Conservation (phyloP, 2,329 filamentous ascomycete genomes). For the Trematosphaeria pertusa region DNA sequence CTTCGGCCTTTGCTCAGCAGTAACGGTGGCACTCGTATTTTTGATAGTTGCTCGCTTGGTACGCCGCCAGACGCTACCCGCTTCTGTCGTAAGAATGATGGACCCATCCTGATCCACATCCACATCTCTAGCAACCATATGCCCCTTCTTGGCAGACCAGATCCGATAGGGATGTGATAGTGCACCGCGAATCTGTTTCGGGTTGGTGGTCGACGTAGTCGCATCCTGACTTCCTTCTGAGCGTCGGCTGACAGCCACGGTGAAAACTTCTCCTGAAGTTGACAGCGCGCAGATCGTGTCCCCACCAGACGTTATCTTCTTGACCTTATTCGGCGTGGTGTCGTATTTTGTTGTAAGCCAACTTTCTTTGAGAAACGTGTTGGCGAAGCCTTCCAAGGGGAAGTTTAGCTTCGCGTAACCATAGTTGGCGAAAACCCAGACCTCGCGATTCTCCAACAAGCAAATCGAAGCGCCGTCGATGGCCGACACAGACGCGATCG, state of each 20-base stretch:
- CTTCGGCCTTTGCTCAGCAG: slow-evolving; percentile 70
- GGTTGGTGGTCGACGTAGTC: slow-evolving; percentile 85
- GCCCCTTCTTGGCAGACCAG: slow-evolving; percentile 87
- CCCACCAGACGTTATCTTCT: slow-evolving; percentile 80
- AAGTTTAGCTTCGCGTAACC: slow-evolving; percentile 93
- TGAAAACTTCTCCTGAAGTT: slow-evolving; percentile 84
- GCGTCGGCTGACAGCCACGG: slow-evolving; percentile 75
- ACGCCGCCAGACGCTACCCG: slow-evolving; percentile 91
- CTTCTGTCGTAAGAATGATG: slow-evolving; percentile 90
- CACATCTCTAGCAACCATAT: slow-evolving; percentile 84
- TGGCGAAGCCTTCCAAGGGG: slow-evolving; percentile 75
- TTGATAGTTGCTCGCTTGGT: slow-evolving; percentile 84
- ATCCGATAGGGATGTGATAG: slow-evolving; percentile 80
- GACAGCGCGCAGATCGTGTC: slow-evolving; percentile 92
- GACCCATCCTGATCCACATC: slow-evolving; percentile 91
- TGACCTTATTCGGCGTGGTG: slow-evolving; percentile 70
- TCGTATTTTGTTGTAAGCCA: slow-evolving; percentile 72
- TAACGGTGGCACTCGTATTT: slow-evolving; percentile 60
- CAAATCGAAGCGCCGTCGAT: slow-evolving; percentile 90
- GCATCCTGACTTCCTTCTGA: slow-evolving; percentile 64
- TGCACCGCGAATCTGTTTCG: slow-evolving; percentile 84
- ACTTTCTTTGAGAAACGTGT: slow-evolving; percentile 70
- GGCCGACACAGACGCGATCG: slow-evolving; percentile 80
- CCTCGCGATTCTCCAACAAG: slow-evolving; percentile 83
- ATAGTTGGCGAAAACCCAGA: slow-evolving; percentile 95